Percentiles rank a stretch among this genome's conserved stretches.
Evolutionary conservation across 2,329 filamentous ascomycete genomes (phyloP).

Genomic region (Camillea tinctor): DNA sequence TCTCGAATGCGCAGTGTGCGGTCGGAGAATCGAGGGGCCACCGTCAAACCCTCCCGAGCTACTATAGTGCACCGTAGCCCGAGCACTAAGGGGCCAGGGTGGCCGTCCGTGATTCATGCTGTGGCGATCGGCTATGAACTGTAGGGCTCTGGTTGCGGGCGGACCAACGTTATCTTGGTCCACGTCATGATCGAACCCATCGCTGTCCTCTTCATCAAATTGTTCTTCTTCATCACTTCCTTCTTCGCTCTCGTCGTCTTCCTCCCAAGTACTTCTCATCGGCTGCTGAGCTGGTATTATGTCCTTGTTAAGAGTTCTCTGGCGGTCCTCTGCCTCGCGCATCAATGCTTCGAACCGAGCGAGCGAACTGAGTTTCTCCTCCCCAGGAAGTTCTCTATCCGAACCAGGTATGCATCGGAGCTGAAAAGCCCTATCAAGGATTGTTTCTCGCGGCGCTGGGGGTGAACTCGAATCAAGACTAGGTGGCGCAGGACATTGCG

Average conservation of each 20-base stretch:
- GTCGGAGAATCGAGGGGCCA: constrained; percentile 39
- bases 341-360: constrained; percentile 66
- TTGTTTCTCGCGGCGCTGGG: constrained; percentile 59
- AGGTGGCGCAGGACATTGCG: constrained; percentile 37
- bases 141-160: constrained; percentile 48
- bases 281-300: constrained; percentile 35
- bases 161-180: constrained; percentile 40
- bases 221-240: constrained; percentile 40
- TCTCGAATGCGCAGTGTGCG: constrained; percentile 55
- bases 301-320: constrained; percentile 36
- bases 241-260: constrained; percentile 47
- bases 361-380: constrained; percentile 63
- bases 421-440: constrained; percentile 66
- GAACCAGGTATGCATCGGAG: constrained; percentile 62
- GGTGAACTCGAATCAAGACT: constrained; percentile 49
- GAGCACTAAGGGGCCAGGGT: constrained; percentile 36
- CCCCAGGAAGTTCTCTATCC: constrained; percentile 51
- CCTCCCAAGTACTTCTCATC: constrained; percentile 51
- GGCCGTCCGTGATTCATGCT: constrained; percentile 28
- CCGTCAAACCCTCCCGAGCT: constrained; percentile 28
- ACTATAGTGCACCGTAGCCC: constrained; percentile 27
- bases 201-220: constrained; percentile 34
- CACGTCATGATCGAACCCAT: constrained; percentile 35
- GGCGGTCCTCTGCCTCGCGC: constrained; percentile 56
- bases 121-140: constrained; percentile 49